Evolutionary conservation across 257 asterid species (phyloP).

Genomic region (Solanum pennellii): DNA sequence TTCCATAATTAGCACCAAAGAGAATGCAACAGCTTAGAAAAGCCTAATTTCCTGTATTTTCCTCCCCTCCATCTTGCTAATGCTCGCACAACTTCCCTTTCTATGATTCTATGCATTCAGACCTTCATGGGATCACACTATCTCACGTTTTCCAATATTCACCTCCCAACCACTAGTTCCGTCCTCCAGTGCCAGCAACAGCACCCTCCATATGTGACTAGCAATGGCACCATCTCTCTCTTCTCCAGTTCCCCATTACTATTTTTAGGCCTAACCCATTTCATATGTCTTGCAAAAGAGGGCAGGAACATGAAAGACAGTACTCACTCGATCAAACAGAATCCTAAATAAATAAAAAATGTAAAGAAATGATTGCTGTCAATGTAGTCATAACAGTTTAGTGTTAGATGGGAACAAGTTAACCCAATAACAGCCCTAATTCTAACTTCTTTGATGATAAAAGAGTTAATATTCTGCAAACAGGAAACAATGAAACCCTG

Average conservation of each 20-base stretch:
- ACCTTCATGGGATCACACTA: no score
- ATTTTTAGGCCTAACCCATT: not conserved
- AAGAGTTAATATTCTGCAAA: not conserved
- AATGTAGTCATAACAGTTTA: not conserved
- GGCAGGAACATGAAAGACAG: not conserved
- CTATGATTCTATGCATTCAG: not conserved
- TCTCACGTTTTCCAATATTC: not conserved
- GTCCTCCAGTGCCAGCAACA: not conserved
- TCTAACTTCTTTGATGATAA: not conserved
- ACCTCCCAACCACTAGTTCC: not conserved
- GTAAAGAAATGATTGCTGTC: not conserved
- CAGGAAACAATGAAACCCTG: not conserved
- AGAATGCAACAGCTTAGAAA: not conserved
- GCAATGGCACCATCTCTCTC: not conserved
- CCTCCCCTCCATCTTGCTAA: not conserved
- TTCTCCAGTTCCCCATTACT: not conserved
- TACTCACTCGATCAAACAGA: not conserved
- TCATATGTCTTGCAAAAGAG: not conserved
- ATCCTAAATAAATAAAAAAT: no score
- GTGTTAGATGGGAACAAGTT: not conserved
- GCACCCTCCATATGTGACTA: not conserved
- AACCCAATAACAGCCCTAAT: not conserved
- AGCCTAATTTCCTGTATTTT: not conserved
- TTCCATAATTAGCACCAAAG: not conserved
- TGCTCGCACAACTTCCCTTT: not conserved